Evolutionary conservation across 2,329 filamentous ascomycete genomes (phyloP).

Genomic region (Rhinocladiella mackenziei): DNA sequence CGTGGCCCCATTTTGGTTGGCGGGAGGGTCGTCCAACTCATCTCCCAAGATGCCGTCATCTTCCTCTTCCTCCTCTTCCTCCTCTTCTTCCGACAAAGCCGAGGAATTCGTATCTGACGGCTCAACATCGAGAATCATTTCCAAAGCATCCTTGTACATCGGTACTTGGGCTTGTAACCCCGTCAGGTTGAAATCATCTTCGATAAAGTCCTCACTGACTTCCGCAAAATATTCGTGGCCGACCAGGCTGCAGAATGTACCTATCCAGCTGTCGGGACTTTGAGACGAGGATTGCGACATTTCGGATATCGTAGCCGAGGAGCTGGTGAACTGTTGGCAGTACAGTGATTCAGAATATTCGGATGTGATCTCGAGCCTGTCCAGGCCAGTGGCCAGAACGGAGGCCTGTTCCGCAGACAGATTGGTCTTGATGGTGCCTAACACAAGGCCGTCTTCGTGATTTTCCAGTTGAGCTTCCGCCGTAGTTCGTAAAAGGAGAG

Average conservation of each 20-base stretch:
- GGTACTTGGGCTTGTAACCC: constrained; percentile 91
- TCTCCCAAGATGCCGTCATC: constrained; percentile 64
- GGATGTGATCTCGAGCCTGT: constrained; percentile 42
- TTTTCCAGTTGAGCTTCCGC: not conserved
- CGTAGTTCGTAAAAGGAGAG: constrained; percentile 1
- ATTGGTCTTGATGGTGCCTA: constrained; percentile 31
- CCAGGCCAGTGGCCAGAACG: constrained; percentile 46
- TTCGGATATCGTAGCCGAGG: constrained; percentile 30
- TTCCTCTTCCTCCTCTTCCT: constrained; percentile 63
- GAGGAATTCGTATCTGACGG: constrained; percentile 64
- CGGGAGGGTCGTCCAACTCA: constrained; percentile 47
- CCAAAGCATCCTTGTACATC: constrained; percentile 98
- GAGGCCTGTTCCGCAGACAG: constrained; percentile 45
- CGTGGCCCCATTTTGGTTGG: constrained; percentile 42
- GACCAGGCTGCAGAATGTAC: constrained; percentile 89
- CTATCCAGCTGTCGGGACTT: constrained; percentile 88
- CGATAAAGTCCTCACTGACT: constrained; percentile 97
- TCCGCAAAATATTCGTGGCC: constrained; percentile 99
- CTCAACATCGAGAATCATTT: constrained; percentile 99
- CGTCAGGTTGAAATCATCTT: constrained; percentile 99
- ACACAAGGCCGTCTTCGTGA: not conserved
- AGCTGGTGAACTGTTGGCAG: constrained; percentile 26
- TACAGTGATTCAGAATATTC: constrained; percentile 26
- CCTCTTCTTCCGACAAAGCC: constrained; percentile 51
- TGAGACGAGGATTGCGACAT: constrained; percentile 55